These are phyloP conservation scores for Penicillium sclerotigenum DNA, from an alignment of 2,329 filamentous ascomycete species.

Conservation along the genomic window DNA sequence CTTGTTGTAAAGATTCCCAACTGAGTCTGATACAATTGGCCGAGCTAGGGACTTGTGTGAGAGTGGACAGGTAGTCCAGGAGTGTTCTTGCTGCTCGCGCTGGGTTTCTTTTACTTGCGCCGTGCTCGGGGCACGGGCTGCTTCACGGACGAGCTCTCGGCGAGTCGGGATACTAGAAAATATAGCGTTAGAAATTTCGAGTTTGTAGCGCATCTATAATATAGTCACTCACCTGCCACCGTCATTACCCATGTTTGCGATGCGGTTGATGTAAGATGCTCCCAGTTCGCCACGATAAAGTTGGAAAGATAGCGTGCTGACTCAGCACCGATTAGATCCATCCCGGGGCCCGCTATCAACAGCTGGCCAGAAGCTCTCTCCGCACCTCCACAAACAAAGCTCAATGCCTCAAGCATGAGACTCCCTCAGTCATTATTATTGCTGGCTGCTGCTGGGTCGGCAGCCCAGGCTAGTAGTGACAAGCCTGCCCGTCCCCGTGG, in stretches of 20 bases:
- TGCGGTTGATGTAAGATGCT: conserved; percentile 1
- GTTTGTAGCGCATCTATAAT: neutral
- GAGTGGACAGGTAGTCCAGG: conserved; percentile 85
- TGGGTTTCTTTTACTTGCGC: conserved; percentile 85
- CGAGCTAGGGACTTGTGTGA: conserved; percentile 70
- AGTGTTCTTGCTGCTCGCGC: conserved; percentile 78
- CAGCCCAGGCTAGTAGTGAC: conserved; percentile 56
- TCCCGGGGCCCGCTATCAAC: conserved; percentile 26
- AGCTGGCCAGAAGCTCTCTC: conserved; percentile 42
- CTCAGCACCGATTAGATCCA: conserved; percentile 32
- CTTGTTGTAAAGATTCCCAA: conserved; percentile 89
- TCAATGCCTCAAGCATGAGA: conserved; percentile 43
- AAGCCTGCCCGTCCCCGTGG: conserved; percentile 72
- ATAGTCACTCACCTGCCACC: conserved; percentile 64
- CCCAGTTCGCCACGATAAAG: conserved; percentile 17
- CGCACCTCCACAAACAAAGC: conserved; percentile 27
- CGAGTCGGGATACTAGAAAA: conserved; percentile 76
- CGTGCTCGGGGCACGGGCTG: conserved; percentile 75
- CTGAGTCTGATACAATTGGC: conserved; percentile 78
- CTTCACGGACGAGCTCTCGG: conserved; percentile 92
- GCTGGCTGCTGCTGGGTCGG: conserved; percentile 35
- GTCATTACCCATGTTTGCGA: conserved; percentile 81
- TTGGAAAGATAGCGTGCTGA: conserved; percentile 27
- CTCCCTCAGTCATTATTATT: conserved; percentile 35
- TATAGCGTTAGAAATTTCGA: neutral